Percentiles rank a stretch among this genome's conserved stretches.
These are phyloP conservation scores for Ophiocordyceps unilateralis DNA, from an alignment of 2,329 filamentous ascomycete species.

Conservation along the genomic window DNA sequence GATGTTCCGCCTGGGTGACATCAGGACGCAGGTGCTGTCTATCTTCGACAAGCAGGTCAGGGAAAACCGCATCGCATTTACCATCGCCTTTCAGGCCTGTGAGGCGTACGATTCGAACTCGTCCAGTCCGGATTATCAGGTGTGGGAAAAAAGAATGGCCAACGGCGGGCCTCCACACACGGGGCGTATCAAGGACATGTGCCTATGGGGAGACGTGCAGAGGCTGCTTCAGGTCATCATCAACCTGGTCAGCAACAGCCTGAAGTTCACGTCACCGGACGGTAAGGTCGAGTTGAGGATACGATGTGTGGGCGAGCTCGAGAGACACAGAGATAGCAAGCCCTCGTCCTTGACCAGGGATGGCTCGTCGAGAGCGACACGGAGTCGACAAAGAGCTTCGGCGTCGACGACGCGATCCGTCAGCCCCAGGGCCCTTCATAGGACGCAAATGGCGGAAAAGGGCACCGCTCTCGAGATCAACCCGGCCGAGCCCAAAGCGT, in stretches of 20 bases:
- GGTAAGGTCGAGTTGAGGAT: slow-evolving; percentile 65
- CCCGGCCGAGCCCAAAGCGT: slow-evolving; percentile 37
- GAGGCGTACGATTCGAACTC: not conserved
- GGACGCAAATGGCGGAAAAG: slow-evolving; percentile 12
- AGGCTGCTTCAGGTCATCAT: slow-evolving; percentile 85
- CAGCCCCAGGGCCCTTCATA: slow-evolving; percentile 16
- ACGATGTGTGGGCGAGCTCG: slow-evolving; percentile 48
- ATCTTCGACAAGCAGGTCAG: slow-evolving; percentile 85
- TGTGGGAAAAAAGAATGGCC: slow-evolving; percentile 31
- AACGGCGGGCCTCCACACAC: slow-evolving; percentile 47
- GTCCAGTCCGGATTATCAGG: not conserved
- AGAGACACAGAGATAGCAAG: slow-evolving; percentile 27
- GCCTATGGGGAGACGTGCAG: slow-evolving; percentile 83
- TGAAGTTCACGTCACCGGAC: slow-evolving; percentile 73
- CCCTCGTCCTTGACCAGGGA: slow-evolving; percentile 34
- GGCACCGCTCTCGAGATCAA: slow-evolving; percentile 45
- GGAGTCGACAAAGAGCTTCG: slow-evolving; percentile 23
- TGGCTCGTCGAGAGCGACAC: slow-evolving; percentile 18
- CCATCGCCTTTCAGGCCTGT: slow-evolving; percentile 41
- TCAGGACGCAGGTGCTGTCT: slow-evolving; percentile 63
- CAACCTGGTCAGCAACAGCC: slow-evolving; percentile 77
- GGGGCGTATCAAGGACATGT: slow-evolving; percentile 65
- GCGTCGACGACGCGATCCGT: slow-evolving; percentile 14
- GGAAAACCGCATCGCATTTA: slow-evolving; percentile 59
- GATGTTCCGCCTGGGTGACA: slow-evolving; percentile 71